Evolutionary conservation across 305 asterid species (phyloP), one percentile per base, ranked within the genome.

Genomic region (Fraxinus paxiana): DNA sequence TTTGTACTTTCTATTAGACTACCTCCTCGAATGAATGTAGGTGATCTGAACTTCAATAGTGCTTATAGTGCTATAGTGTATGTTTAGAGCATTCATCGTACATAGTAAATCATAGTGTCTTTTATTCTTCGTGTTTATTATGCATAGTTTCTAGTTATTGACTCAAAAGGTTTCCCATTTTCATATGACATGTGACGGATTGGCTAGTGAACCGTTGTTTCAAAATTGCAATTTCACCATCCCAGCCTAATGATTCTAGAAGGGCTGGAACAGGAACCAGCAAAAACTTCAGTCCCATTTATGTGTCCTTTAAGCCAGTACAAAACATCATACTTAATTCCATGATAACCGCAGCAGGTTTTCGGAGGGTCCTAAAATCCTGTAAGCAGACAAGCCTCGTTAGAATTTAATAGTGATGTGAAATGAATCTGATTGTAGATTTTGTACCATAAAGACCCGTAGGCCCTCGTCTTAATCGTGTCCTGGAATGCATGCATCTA

Each of bases 171-270:
- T 69, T 22, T 48, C 59, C 59, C 80, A 73, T 54, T 76, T 77
- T 56, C 84, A 56, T 76, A 30, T 75, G 77, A 75, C 90, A 87
- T 12, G 88, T 2, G 92, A 90, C 1, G 96, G 94, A 81, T 89
- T 89, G 0, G 96, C 89, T n/a, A 82, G 77, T 1, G 92, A 90
- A 34, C 94, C 90, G 6, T 77, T 84, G 12, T 78, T 74, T 69
- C 0, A 91, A 89, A 13, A 92, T 90, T 4, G 93, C 93, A 74
- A 90, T 90, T 69, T 92, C 92, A 3, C 94, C 91, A 10, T 92
- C 96, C 92, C 94, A 89, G 73, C 92, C 13, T 88, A 2, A 92
- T 81, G 15, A 76, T 77, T 26, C 28, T 37, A n/a, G 91, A 80
- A 35, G 91, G 89, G 54, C 83, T 63, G 18, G 81, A 22, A 75